Conservation (phyloP, 768 basidiomycete genomes). For the Rhodocollybia butyracea region DNA sequence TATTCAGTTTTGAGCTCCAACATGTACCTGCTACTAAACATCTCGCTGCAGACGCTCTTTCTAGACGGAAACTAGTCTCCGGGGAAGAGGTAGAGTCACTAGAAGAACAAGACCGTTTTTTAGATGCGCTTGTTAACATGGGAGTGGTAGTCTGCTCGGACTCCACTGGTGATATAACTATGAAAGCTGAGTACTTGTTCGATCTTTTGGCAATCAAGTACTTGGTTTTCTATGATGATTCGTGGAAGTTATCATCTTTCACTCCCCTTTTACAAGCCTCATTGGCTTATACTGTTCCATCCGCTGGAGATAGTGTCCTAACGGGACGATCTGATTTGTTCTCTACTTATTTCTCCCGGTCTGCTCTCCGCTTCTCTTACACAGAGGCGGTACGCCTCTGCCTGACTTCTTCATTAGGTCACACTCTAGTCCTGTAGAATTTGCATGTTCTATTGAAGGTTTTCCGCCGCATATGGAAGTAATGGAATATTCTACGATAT, state of each 20-base stretch:
- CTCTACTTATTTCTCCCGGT: too few species aligned
- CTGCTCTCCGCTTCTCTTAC: too few species aligned
- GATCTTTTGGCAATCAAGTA: not conserved
- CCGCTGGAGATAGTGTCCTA: too few species aligned
- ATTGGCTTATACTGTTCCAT: too few species aligned
- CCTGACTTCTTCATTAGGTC: not conserved
- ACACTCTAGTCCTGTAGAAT: not conserved
- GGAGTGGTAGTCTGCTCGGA: not conserved
- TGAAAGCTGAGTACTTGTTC: not conserved
- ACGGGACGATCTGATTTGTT: too few species aligned
- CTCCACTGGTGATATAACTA: not conserved
- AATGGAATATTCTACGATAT: not conserved
- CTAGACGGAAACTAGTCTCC: constrained; percentile 12
- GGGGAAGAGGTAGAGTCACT: constrained; percentile 19
- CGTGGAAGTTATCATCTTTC: too few species aligned
- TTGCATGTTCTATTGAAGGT: not conserved
- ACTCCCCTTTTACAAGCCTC: too few species aligned
- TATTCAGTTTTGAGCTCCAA: constrained; percentile 32
- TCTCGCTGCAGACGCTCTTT: constrained; percentile 32
- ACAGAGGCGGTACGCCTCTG: too few species aligned
- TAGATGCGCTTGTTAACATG: constrained; percentile 19
- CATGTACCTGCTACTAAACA: constrained; percentile 30
- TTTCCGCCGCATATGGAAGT: not conserved
- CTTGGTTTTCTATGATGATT: too few species aligned
- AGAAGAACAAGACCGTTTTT: constrained; percentile 21